phyloP scores from a whole-genome alignment of 2,329 filamentous ascomycete species.

The Kalaharituber pfeilii region DNA sequence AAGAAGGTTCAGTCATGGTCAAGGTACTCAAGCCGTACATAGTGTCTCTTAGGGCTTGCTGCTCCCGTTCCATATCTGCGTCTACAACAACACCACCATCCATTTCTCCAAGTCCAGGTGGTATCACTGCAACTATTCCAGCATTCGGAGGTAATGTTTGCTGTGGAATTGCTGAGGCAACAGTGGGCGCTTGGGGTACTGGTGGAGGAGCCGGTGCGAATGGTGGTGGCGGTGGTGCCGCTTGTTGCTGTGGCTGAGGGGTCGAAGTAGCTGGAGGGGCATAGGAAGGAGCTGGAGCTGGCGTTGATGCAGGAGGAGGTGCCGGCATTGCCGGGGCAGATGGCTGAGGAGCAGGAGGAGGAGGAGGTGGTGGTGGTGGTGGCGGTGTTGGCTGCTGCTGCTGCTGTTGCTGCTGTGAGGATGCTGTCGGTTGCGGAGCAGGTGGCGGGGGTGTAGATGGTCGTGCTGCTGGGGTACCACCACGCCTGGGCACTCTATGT shows the following conservation, averaged over 20 bases:
- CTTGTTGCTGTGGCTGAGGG: neutral
- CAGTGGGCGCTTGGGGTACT: slow-evolving; percentile 6
- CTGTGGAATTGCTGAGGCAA: slow-evolving; percentile 3
- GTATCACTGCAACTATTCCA: slow-evolving; percentile 6
- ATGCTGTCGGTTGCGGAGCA: slow-evolving; percentile 2
- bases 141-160: neutral
- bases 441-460: slow-evolving; percentile 4
- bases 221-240: neutral
- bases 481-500: slow-evolving; percentile 1
- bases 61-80: neutral
- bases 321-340: neutral
- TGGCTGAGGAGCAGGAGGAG: neutral
- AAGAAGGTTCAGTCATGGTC: neutral
- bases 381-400: slow-evolving; percentile 4
- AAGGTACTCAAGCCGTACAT: neutral
- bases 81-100: neutral
- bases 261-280: too few relatives aligned
- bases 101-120: slow-evolving; percentile 6
- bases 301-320: neutral
- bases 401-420: neutral
- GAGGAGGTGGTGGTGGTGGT: slow-evolving; percentile 7
- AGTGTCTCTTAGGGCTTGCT: neutral
- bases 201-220: slow-evolving; percentile 4
- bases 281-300: slow-evolving; percentile 1
- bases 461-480: slow-evolving; percentile 3